phyloP scores from a whole-genome alignment of 2,329 filamentous ascomycete genomes.

The Emergomyces africanus region DNA sequence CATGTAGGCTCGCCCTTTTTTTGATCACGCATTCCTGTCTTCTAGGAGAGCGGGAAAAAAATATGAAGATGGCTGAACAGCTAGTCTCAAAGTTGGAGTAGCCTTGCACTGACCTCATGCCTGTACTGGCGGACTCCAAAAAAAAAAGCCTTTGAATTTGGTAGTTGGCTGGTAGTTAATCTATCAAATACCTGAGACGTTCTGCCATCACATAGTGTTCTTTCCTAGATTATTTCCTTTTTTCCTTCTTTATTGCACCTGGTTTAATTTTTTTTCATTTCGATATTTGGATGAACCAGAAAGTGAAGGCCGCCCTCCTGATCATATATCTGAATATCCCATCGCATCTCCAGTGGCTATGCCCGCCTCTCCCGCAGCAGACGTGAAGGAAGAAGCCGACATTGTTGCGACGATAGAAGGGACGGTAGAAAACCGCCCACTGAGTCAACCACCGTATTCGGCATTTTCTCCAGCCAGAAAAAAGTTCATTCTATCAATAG shows the following conservation, averaged over 20 bases:
- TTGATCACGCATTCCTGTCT: background rate
- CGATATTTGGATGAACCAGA: background rate
- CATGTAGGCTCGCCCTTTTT: background rate
- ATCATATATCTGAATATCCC: background rate
- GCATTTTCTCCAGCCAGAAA: conserved; percentile 25
- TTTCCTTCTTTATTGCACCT: background rate
- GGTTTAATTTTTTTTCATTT: background rate
- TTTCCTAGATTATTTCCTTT: background rate
- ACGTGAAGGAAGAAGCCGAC: background rate
- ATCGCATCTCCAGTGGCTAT: background rate
- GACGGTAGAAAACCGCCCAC: background rate
- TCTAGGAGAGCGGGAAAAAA: background rate
- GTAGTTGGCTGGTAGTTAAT: background rate
- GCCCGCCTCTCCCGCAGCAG: background rate
- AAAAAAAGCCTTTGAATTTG: background rate
- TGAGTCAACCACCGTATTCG: conserved; percentile 20
- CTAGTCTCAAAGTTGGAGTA: background rate
- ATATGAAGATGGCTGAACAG: background rate
- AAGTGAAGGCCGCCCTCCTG: background rate
- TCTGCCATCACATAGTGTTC: no score
- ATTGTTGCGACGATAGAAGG: background rate
- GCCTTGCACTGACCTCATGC: background rate
- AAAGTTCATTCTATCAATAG: conserved; percentile 27
- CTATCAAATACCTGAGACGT: background rate
- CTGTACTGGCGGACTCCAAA: background rate